Base-by-base conservation (phyloP, 1,284 basidiomycete genomes). In the Cryptococcus deneoformans region DNA sequence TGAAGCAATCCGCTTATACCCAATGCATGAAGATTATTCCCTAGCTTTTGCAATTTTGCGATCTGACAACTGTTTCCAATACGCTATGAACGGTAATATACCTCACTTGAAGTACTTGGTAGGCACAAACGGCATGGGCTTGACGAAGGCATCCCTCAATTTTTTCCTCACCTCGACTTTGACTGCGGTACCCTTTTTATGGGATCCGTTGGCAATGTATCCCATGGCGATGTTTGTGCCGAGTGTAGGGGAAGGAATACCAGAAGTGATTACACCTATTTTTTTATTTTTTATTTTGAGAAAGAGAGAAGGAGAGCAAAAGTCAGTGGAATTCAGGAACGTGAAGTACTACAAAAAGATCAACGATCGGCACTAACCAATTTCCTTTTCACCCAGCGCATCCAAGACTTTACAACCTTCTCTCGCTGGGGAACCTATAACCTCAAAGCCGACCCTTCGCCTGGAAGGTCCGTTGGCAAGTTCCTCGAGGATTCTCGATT, bases 191-290 rank as follows among this genome's bases (percentile, higher is more conserved):
- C 90, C 92, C 76, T 90, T 92, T 80, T 94, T 97, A 80, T 97
- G 92, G 76, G 83, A 85, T 0, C 92, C 92, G 39, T 80, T 83
- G 58, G 80, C 77, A 50, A 98, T 84, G 70, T 97, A 95, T 0
- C 87, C 95, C 95, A 99, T 99, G 6, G 94, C 92, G 68, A 99
- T 91, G 79, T 99, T 97, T 75, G 88, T 86, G 3, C 86, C 86
- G 1, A 94, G 80, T 1, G 92, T 89, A 0, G 94, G 38, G 34
- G 92, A 94, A 6, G 96, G 96, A 60, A 98, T 97, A 52, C 95
- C 95, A 0, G 92, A 97, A 0, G 95, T 98, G 42, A 98, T 84
- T 10, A 79, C 71, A 35, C 92, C 89, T 4, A 20, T 34, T 6
- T 36, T 35, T 10, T 45, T 8, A 38, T 6, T 36, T 35, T 10